Base-by-base conservation (phyloP, 768 basidiomycete species). In the Hygrophorus pudorinus region DNA sequence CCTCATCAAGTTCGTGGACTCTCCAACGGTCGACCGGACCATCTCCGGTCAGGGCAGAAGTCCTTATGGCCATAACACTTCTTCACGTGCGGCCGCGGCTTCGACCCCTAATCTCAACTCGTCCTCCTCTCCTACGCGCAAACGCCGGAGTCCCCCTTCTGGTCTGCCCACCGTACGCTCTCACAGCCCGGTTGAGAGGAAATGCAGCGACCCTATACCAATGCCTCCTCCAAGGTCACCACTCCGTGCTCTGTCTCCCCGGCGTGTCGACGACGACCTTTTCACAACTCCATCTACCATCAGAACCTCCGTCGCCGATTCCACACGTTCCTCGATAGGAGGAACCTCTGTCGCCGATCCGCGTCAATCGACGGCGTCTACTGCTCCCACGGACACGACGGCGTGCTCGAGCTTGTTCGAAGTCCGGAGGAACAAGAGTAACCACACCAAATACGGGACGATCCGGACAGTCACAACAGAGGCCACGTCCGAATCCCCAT, bases 401-500 rank as follows among this genome's bases (percentile, higher is more conserved):
- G 62, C 62, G 20, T 69, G 76, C 55, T 84, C 84, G 41, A 84
- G 81, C 50, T 61, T 83, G 46, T 65, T 83, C 42, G 81, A 83
- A 56, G 61, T 64, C 42, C 52, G 51, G 20, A 55, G 44, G 42
- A 66, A 62, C 40, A 65, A 68, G 29, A 62, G 60, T 45, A 66
- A 61, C 34, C 66, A 67, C 50, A 79, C 75, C 56, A 81, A 76
- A 57, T 89, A 78, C 59, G 84, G 79, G 33, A 90, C 87, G 9
- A 77, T 89, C 48, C 71, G 84, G 54, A 88, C 87, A n/a, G 67
- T 81, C 48, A 86, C 79, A 27, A 90, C 88, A 24, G 86, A 88
- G 50, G 70, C 81, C 48, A 90, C 86, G 14, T 85, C 82, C 32
- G 86, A 85, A 53, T 63, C 67, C 11, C 79, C 81, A 4, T 83